These are phyloP conservation scores for Phallus indusiatus DNA, from an alignment of 768 basidiomycete genomes.

Conservation along the genomic window DNA sequence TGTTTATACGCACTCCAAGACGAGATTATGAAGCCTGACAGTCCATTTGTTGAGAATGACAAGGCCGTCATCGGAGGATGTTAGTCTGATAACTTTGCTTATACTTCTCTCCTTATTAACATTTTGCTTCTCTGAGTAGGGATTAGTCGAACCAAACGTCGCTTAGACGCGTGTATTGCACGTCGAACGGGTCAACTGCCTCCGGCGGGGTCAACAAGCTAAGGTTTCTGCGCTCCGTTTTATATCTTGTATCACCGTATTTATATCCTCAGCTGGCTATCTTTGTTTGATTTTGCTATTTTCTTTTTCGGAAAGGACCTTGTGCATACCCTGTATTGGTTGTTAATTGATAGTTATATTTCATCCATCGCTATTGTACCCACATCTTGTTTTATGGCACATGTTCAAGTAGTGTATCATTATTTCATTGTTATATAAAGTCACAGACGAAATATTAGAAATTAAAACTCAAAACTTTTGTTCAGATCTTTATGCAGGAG, in stretches of 20 bases:
- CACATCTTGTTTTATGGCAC: not conserved
- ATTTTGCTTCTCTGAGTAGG: constrained; percentile 29
- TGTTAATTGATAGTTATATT: no score
- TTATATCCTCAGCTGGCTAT: not conserved
- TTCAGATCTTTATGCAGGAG: constrained; percentile 81
- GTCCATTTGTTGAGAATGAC: constrained; percentile 81
- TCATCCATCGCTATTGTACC: not conserved
- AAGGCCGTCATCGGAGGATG: constrained; percentile 69
- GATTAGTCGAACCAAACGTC: constrained; percentile 69
- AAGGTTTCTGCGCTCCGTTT: not conserved
- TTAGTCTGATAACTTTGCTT: constrained; percentile 25
- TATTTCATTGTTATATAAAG: not conserved
- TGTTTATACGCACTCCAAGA: constrained; percentile 89
- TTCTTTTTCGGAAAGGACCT: not conserved
- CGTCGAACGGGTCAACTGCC: constrained; percentile 14
- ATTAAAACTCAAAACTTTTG: constrained; percentile 79
- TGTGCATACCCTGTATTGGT: no score
- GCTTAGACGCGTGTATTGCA: constrained; percentile 70
- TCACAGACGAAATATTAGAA: constrained; percentile 32
- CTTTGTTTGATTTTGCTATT: not conserved
- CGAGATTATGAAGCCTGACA: constrained; percentile 70
- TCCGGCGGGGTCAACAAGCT: not conserved
- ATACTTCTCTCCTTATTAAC: not conserved
- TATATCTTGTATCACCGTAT: not conserved
- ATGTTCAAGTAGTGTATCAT: not conserved